Evolutionary conservation across 2,329 filamentous ascomycete species (phyloP).

Genomic region (Eutypella sp.): DNA sequence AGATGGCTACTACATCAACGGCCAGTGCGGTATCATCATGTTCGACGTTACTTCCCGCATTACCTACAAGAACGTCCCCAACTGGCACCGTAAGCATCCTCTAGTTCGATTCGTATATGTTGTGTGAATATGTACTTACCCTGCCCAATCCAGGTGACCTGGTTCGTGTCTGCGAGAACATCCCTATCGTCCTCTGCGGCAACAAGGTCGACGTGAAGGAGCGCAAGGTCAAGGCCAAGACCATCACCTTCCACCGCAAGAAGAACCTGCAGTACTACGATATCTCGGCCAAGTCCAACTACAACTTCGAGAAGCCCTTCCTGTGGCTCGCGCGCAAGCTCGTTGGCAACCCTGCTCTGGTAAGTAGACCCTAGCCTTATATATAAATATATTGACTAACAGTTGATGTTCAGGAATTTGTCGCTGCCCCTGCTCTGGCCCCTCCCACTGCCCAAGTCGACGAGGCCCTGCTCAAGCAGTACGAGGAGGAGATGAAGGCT

Average conservation of each 20-base stretch:
- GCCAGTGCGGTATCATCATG: conserved; percentile 99
- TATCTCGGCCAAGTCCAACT: conserved; percentile 99
- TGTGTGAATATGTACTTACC: conserved; percentile 8
- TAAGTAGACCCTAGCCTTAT: conserved; percentile 38
- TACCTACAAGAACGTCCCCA: conserved; percentile 99
- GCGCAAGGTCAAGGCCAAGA: conserved; percentile 99
- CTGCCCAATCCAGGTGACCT: conserved; percentile 66
- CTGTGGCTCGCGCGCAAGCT: conserved; percentile 98
- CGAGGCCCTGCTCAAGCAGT: conserved; percentile 72
- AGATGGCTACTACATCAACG: conserved; percentile 99
- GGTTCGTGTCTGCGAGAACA: conserved; percentile 98
- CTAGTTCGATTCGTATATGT: neutral
- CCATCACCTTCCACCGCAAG: conserved; percentile 99
- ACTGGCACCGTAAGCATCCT: conserved; percentile 90
- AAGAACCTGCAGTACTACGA: conserved; percentile 99
- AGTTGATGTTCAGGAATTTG: conserved; percentile 68
- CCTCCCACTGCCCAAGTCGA: conserved; percentile 91
- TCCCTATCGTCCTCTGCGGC: conserved; percentile 94
- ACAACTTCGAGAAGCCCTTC: conserved; percentile 99
- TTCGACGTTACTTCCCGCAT: conserved; percentile 99
- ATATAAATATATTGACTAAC: conserved; percentile 20
- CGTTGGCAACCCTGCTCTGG: conserved; percentile 83
- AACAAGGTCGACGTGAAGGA: conserved; percentile 99
- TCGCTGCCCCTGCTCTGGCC: conserved; percentile 89
- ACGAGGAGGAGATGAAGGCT: conserved; percentile 81